These are phyloP conservation scores for Elasticomyces elasticus DNA, from an alignment of 495 filamentous ascomycete species.

Conservation along the genomic window DNA sequence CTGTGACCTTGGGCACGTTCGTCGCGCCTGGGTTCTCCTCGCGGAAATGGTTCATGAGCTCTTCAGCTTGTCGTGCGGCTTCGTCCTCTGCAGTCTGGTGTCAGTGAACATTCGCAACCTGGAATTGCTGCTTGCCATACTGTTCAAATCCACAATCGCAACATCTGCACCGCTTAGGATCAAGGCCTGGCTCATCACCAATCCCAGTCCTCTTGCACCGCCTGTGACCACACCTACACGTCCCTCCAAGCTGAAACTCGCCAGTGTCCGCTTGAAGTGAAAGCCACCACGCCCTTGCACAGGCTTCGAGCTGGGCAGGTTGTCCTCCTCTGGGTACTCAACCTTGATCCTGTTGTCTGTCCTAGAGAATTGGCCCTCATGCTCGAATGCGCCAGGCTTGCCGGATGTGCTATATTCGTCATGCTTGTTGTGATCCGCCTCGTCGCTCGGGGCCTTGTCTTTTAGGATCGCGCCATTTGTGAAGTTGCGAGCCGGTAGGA, in stretches of 20 bases:
- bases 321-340: constrained; percentile 60
- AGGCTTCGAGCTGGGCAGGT: constrained; percentile 54
- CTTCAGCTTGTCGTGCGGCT: constrained; percentile 62
- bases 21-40: constrained; percentile 68
- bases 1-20: constrained; percentile 67
- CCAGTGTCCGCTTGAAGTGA: constrained; percentile 62
- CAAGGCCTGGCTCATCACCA: constrained; percentile 86
- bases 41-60: constrained; percentile 61
- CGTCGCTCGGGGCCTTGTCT: neutral
- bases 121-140: constrained; percentile 36
- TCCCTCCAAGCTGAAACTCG: constrained; percentile 67
- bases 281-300: constrained; percentile 62
- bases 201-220: constrained; percentile 72
- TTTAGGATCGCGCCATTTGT: neutral
- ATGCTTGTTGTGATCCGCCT: constrained; percentile 11
- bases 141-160: constrained; percentile 87
- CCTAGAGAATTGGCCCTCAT: constrained; percentile 54
- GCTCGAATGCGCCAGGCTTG: constrained; percentile 28
- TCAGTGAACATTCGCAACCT: neutral
- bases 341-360: constrained; percentile 69
- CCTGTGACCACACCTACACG: constrained; percentile 74
- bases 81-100: constrained; percentile 54
- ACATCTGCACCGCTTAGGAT: constrained; percentile 79
- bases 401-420: constrained; percentile 27
- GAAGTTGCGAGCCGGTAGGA: constrained; percentile 4